Conservation (phyloP, 768 basidiomycete genomes). For the Royoungia palumana region DNA sequence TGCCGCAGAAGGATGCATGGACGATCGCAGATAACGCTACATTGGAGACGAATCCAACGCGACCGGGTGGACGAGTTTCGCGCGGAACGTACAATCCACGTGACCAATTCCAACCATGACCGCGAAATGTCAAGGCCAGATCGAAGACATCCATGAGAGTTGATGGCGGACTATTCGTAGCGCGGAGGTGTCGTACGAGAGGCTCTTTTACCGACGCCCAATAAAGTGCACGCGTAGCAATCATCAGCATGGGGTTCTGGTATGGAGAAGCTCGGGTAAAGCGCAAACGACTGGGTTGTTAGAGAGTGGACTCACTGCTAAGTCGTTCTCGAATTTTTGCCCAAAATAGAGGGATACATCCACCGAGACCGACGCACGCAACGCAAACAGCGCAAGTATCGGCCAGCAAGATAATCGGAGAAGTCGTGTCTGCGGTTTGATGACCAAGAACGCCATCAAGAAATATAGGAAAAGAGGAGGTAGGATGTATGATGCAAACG, state of each 20-base stretch:
- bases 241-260: conserved; percentile 12
- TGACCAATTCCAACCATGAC: conserved; percentile 60
- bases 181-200: background rate
- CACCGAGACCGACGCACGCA: conserved; percentile 32
- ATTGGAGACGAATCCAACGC: conserved; percentile 33
- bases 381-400: conserved; percentile 40
- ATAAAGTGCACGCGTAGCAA: background rate
- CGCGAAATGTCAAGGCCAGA: conserved; percentile 50
- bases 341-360: conserved; percentile 3
- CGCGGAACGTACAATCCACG: conserved; percentile 22
- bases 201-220: background rate
- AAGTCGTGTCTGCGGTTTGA: conserved; percentile 41
- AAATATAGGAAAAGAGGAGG: conserved; percentile 46
- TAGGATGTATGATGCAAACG: conserved; percentile 36
- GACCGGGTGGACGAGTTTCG: conserved; percentile 28
- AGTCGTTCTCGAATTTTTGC: conserved; percentile 5
- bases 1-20: conserved; percentile 42
- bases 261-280: no score
- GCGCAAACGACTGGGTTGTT: no score
- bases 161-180: background rate
- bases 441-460: conserved; percentile 47
- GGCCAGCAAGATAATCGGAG: conserved; percentile 48
- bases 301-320: conserved; percentile 4
- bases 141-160: conserved; percentile 43
- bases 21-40: conserved; percentile 33